Evolutionary conservation across 306 rosid genomes (phyloP).

Genomic region (Pterocarpus macrocarpus): DNA sequence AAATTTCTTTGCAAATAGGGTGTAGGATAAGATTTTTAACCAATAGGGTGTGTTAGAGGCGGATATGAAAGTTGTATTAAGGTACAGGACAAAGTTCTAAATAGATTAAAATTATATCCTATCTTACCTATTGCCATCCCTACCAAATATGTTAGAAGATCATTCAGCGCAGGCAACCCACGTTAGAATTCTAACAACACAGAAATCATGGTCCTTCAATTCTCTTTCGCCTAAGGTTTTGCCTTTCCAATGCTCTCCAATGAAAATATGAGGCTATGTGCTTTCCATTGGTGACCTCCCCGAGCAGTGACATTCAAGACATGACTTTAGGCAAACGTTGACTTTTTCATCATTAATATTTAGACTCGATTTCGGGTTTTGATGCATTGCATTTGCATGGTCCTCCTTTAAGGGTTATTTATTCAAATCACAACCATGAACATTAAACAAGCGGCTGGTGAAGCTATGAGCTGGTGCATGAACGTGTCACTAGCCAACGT

Average conservation of each 20-base stretch:
- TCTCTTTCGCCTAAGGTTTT: slow-evolving; percentile 20
- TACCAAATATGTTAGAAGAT: no score
- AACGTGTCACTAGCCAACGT: neutral
- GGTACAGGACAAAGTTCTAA: no score
- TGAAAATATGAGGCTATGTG: neutral
- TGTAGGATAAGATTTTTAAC: no score
- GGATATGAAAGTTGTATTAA: no score
- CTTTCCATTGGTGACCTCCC: slow-evolving; percentile 37
- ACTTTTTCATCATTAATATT: slow-evolving; percentile 21
- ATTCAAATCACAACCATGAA: neutral
- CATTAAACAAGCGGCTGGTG: neutral
- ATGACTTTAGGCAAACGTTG: slow-evolving; percentile 10
- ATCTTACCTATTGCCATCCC: no score
- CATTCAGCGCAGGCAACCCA: no score
- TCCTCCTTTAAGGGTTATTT: neutral
- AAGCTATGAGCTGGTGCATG: neutral
- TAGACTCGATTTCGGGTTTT: neutral
- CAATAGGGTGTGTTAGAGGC: no score
- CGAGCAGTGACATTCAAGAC: neutral
- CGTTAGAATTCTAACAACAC: neutral
- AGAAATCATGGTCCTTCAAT: slow-evolving; percentile 21
- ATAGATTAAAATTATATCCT: no score
- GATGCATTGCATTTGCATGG: slow-evolving; percentile 31
- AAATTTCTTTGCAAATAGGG: no score
- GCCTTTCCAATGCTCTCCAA: slow-evolving; percentile 21